phyloP scores from a whole-genome alignment of 2,329 filamentous ascomycete genomes.

The Fusarium musae region DNA sequence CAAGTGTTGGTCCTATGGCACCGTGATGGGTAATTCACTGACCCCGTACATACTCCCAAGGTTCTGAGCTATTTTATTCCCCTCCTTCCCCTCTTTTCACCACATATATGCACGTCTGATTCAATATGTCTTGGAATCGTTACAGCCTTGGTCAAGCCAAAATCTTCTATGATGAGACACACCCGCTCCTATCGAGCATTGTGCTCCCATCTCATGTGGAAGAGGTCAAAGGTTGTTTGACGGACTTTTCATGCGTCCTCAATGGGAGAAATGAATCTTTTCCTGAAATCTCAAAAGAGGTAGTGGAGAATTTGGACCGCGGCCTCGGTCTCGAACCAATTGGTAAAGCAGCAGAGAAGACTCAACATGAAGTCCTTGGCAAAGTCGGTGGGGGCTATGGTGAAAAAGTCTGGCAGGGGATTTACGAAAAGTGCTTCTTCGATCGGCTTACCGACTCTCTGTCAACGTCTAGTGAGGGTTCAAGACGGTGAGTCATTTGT shows the following conservation, averaged over 20 bases:
- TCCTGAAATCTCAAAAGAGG: accelerated
- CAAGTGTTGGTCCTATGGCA: not conserved
- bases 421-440: slow-evolving; percentile 16
- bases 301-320: accelerated
- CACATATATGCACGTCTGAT: accelerated
- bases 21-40: not conserved
- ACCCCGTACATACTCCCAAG: not conserved
- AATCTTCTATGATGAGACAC: slow-evolving; percentile 19
- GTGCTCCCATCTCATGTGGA: slow-evolving; percentile 20
- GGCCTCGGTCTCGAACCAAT: not conserved
- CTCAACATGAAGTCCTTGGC: not conserved
- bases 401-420: not conserved
- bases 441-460: not conserved
- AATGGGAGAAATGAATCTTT: not conserved
- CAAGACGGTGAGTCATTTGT: not conserved
- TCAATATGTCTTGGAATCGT: slow-evolving; percentile 13
- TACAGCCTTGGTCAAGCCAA: not conserved
- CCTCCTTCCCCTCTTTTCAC: not conserved
- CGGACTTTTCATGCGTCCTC: slow-evolving; percentile 19
- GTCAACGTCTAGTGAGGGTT: not conserved
- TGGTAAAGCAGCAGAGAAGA: not conserved
- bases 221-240: slow-evolving; percentile 4
- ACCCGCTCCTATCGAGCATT: not conserved
- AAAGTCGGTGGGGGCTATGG: slow-evolving; percentile 6
- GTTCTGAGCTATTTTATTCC: not conserved